Percentiles rank a stretch among this genome's conserved stretches.
Evolutionary conservation across 495 filamentous ascomycete genomes (phyloP).

Genomic region (Gamarada debralockiae): DNA sequence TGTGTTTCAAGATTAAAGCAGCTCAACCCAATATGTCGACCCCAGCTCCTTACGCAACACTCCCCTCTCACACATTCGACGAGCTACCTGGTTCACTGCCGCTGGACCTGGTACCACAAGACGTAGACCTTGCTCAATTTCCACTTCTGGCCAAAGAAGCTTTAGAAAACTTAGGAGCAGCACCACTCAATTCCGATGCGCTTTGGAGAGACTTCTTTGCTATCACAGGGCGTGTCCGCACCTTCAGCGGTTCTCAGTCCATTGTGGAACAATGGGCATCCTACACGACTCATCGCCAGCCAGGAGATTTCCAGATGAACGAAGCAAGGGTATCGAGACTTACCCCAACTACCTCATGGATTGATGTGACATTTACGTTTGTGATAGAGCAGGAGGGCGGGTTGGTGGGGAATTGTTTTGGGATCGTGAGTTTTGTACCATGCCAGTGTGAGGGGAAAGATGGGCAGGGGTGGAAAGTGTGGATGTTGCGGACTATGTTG

Average conservation of each 20-base stretch:
- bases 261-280: background rate
- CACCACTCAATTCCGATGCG: background rate
- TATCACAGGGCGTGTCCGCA: background rate
- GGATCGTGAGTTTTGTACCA: background rate
- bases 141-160: background rate
- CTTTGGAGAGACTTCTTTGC: background rate
- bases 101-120: background rate
- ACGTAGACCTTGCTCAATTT: background rate
- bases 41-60: too few relatives aligned
- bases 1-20: too few relatives aligned
- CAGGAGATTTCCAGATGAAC: background rate
- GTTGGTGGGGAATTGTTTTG: background rate
- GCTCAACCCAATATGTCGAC: too few relatives aligned
- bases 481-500: constrained; percentile 1
- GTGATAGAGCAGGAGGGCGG: background rate
- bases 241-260: background rate
- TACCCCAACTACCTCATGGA: background rate
- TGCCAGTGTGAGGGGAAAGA: too few relatives aligned
- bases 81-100: background rate
- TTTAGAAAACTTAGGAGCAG: background rate
- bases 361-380: constrained; percentile 2
- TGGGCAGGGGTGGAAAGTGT: background rate
- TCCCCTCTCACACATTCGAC: background rate
- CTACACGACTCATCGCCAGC: background rate
- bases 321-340: background rate